These are phyloP conservation scores for Epichloe typhina DNA, from an alignment of 2,329 filamentous ascomycete genomes.

Conservation along the genomic window DNA sequence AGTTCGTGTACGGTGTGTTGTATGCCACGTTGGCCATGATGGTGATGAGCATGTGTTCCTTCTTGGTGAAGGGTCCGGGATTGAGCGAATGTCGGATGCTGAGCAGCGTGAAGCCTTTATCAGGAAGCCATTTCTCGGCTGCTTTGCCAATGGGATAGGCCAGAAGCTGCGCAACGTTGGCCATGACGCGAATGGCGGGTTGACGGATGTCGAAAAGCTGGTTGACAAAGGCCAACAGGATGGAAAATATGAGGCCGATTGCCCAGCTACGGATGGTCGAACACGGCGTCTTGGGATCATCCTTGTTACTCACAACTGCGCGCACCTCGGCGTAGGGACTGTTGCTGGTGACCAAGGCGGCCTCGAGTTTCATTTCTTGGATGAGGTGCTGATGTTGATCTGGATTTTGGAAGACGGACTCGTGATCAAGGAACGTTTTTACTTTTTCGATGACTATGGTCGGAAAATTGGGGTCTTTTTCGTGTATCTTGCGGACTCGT, in stretches of 20 bases:
- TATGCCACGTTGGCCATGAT: slow-evolving; percentile 49
- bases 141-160: slow-evolving; percentile 41
- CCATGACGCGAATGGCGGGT: slow-evolving; percentile 39
- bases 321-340: slow-evolving; percentile 45
- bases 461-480: slow-evolving; percentile 31
- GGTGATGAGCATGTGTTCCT: slow-evolving; percentile 48
- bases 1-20: slow-evolving; percentile 39
- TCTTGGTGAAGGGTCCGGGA: slow-evolving; percentile 43
- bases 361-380: slow-evolving; percentile 41
- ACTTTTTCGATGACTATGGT: slow-evolving; percentile 26
- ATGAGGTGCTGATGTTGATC: slow-evolving; percentile 35
- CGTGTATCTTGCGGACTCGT: slow-evolving; percentile 26
- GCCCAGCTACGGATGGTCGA: slow-evolving; percentile 43
- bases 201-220: slow-evolving; percentile 45
- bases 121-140: slow-evolving; percentile 37
- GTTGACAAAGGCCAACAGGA: slow-evolving; percentile 37
- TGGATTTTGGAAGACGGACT: slow-evolving; percentile 29
- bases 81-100: slow-evolving; percentile 37
- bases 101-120: slow-evolving; percentile 32
- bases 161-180: slow-evolving; percentile 43
- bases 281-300: slow-evolving; percentile 33
- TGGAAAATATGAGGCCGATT: slow-evolving; percentile 38
- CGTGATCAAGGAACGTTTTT: slow-evolving; percentile 28
- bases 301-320: slow-evolving; percentile 42
- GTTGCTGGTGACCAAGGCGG: slow-evolving; percentile 39